A percentile compares a stretch with the other conserved stretches of the same genome.
Evolutionary conservation across 331 rosid species (phyloP).

Genomic region (Cydonia oblonga): DNA sequence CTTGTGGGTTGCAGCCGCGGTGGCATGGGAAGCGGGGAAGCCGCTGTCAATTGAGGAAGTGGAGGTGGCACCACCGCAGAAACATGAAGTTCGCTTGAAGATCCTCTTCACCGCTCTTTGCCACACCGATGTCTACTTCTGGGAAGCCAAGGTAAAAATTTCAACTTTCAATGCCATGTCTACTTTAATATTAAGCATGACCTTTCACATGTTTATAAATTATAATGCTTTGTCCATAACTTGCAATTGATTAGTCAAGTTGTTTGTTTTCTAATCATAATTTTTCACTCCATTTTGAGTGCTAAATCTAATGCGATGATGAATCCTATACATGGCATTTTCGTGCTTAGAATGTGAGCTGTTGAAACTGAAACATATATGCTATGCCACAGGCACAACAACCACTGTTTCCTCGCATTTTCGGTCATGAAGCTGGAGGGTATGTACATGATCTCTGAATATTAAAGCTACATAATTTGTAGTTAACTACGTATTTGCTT

Average conservation of each 20-base stretch:
- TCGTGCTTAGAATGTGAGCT: not conserved
- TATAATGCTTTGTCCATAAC: not conserved
- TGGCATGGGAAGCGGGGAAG: conserved; percentile 46
- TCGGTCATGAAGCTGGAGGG: conserved; percentile 33
- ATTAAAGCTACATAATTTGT: not conserved
- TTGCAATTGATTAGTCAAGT: not conserved
- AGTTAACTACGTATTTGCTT: not conserved
- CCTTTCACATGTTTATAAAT: not conserved
- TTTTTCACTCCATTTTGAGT: too few species aligned
- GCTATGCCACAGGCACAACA: conserved; percentile 15
- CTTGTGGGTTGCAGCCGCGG: conserved; percentile 17
- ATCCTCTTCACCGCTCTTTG: conserved; percentile 32
- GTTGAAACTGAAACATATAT: not conserved
- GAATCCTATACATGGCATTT: not conserved
- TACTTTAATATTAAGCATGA: not conserved
- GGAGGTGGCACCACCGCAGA: conserved; percentile 40
- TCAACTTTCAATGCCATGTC: not conserved
- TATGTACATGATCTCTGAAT: not conserved
- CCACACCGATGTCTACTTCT: conserved; percentile 33
- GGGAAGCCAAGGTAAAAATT: conserved; percentile 33
- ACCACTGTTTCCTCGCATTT: conserved; percentile 24
- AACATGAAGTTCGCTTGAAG: conserved; percentile 30
- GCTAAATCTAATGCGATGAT: not conserved
- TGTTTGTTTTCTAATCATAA: too few species aligned
- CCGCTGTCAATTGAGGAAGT: conserved; percentile 38